These are phyloP conservation scores for Coemansia furcata DNA, from an alignment of 192 early-diverging fungal genomes.

Conservation along the genomic window DNA sequence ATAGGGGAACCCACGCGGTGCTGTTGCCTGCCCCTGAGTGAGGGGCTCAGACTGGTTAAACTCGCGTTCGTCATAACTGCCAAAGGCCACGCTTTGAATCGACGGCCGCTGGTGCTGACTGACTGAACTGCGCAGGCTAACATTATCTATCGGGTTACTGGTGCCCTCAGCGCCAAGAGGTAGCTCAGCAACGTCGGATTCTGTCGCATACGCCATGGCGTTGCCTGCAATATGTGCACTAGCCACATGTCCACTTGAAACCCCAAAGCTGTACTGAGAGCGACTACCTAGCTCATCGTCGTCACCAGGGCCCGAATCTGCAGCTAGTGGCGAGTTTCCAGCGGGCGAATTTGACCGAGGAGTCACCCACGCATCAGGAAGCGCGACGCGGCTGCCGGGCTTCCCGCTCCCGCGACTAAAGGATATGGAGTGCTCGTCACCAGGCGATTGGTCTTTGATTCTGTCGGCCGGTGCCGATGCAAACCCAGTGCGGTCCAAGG, in stretches of 20 bases:
- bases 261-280: background rate
- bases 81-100: constrained; percentile 15
- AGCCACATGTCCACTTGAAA: background rate
- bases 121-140: background rate
- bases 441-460: background rate
- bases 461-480: background rate
- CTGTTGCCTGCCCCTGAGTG: background rate
- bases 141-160: background rate
- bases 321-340: background rate
- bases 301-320: background rate
- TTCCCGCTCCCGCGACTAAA: background rate
- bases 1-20: background rate
- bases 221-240: background rate
- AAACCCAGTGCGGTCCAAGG: background rate
- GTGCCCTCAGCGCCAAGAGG: background rate
- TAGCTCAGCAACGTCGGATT: background rate
- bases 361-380: constrained; percentile 3
- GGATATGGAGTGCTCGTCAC: background rate
- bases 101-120: background rate
- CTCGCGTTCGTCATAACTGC: background rate
- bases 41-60: background rate
- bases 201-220: background rate
- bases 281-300: background rate
- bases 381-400: background rate
- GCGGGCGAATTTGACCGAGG: background rate